These are phyloP conservation scores for Trichosporon sp. DNA, from an alignment of 1,284 basidiomycete genomes.

Conservation along the genomic window DNA sequence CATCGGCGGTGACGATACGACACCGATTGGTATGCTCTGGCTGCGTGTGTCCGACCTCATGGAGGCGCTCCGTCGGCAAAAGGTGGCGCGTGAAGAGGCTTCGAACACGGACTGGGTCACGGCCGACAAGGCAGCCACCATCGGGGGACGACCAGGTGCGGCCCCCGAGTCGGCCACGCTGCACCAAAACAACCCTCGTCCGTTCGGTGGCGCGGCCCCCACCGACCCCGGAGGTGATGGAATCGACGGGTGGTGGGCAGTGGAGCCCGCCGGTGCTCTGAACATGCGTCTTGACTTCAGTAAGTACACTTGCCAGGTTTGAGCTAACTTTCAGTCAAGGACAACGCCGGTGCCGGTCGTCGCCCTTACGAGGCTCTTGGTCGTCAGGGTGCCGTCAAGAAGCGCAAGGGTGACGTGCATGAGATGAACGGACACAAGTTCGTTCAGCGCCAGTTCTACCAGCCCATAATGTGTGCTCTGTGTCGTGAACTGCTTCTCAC, in stretches of 20 bases:
- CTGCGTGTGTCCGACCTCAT: constrained; percentile 92
- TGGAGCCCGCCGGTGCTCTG: constrained; percentile 96
- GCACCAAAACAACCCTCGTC: constrained; percentile 32
- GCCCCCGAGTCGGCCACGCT: constrained; percentile 46
- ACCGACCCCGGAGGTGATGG: constrained; percentile 64
- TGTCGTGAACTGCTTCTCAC: constrained; percentile 98
- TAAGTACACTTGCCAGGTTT: constrained; percentile 58
- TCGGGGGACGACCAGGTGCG: constrained; percentile 46
- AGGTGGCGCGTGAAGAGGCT: constrained; percentile 76
- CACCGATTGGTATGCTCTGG: constrained; percentile 96
- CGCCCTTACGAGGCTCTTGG: constrained; percentile 93
- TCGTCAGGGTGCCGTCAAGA: constrained; percentile 95
- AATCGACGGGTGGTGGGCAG: constrained; percentile 94
- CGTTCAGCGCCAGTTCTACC: constrained; percentile 95
- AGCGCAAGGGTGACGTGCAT: constrained; percentile 96
- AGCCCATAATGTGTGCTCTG: constrained; percentile 96
- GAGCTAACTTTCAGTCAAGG: constrained; percentile 70
- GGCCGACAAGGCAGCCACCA: constrained; percentile 62
- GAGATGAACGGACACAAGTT: constrained; percentile 99
- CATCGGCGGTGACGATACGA: constrained; percentile 73
- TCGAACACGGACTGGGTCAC: constrained; percentile 78
- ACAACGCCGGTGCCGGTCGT: constrained; percentile 81
- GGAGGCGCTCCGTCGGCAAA: constrained; percentile 90
- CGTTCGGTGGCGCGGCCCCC: constrained; percentile 24
- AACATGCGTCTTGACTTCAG: constrained; percentile 84